Evolutionary conservation across 2,329 filamentous ascomycete genomes (phyloP), one percentile per base, ranked within the genome.

Genomic region (Massarina eburnea): DNA sequence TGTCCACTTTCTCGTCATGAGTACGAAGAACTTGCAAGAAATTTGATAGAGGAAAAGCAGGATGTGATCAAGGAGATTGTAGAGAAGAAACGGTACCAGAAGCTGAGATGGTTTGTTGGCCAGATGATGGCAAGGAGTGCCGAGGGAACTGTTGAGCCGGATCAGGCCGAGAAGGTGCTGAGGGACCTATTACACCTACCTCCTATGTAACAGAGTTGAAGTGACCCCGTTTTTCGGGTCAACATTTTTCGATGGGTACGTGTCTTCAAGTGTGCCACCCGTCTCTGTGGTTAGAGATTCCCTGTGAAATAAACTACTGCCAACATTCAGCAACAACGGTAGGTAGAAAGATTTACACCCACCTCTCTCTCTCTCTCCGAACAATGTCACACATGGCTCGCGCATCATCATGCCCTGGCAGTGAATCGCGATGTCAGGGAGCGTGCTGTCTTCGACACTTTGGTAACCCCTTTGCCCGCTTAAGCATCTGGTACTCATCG

Each of bases 81-180:
- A 33, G 72, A 75, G 37, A 83, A 81, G 58, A 78, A 79, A 0
- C 81, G 85, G 53, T 71, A 74, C 22, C 81, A 82, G n/a, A 88
- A 88, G 66, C 65, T 85, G 6, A 83, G 82, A 57, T 88, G 80
- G 73, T 80, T 88, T 55, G 78, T 88, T 12, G 85, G 85, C 9
- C 80, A 85, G 65, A 85, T 88, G 80, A 83, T 87, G 70, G 74
- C 80, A 35, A 70, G 72, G 49, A 81, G 81, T 21, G 75, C 78
- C 21, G 80, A 82, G 48, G 83, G 83, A 1, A 80, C 80, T 1
- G 78, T 87, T 6, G 82, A 86, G 64, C 80, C 84, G 4, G 73
- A 74, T 45, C 76, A 76, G 57, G 84, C 83, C 8, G 79, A 80
- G 62, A 68, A 71, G 46, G 72, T 80, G 9, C 63, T 87, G 26